These are phyloP conservation scores for Jatropha podagrica DNA, from an alignment of 441 rosid species.

Conservation along the genomic window DNA sequence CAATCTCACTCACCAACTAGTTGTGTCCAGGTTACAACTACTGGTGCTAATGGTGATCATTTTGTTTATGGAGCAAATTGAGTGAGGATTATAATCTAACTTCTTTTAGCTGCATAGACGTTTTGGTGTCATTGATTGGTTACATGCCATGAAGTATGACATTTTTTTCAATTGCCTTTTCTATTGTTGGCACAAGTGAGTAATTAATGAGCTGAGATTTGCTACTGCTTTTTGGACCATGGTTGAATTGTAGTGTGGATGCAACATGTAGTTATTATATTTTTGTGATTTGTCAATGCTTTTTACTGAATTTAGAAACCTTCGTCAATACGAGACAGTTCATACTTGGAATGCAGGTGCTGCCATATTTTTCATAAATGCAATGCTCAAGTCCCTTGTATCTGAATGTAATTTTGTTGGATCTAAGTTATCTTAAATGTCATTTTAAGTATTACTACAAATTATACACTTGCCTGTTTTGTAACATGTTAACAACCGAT, in stretches of 20 bases:
- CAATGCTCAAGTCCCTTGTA: not conserved
- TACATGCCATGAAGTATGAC: not conserved
- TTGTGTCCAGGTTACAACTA: not conserved
- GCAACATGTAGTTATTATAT: conserved; percentile 1
- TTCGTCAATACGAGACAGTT: not conserved
- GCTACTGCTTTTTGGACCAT: conserved; percentile 3
- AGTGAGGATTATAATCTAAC: not conserved
- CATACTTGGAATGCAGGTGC: not conserved
- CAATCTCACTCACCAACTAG: not conserved
- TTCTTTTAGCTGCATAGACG: conserved; percentile 4
- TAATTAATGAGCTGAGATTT: conserved; percentile 4
- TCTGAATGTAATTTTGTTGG: not conserved
- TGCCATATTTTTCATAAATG: conserved; percentile 1
- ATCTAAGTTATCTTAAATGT: not conserved
- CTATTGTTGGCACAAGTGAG: not conserved
- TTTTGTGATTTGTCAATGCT: not conserved
- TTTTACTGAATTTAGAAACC: not conserved
- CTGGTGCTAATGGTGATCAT: conserved; percentile 2
- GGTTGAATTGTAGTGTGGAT: not conserved
- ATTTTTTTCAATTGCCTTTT: conserved; percentile 1
- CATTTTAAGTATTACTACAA: not conserved
- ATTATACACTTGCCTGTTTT: not conserved
- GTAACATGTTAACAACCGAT: not conserved
- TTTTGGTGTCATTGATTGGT: not conserved
- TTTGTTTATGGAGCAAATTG: conserved; percentile 7